These are phyloP conservation scores for Fraxinus americana DNA, from an alignment of 257 asterid genomes.

Conservation along the genomic window DNA sequence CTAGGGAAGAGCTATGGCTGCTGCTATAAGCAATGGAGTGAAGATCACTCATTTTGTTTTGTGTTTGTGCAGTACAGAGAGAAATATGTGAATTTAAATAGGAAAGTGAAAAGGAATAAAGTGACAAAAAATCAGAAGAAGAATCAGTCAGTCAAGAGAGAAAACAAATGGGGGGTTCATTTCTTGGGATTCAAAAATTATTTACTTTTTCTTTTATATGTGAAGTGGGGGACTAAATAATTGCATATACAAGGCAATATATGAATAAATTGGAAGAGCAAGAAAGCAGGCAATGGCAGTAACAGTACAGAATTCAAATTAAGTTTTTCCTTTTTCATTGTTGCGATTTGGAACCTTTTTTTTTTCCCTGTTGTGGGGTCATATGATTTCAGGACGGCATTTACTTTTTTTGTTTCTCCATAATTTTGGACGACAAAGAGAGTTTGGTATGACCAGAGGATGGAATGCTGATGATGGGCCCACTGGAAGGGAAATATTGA, in stretches of 20 bases:
- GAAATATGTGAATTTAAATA: constrained; percentile 4
- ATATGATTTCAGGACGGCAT: constrained; percentile 28
- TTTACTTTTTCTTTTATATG: constrained; percentile 8
- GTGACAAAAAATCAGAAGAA: constrained; percentile 39
- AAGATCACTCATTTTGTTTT: constrained; percentile 48
- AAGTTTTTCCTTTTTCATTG: constrained; percentile 23
- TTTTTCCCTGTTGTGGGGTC: constrained; percentile 47
- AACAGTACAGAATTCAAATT: constrained; percentile 55
- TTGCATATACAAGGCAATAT: constrained; percentile 45
- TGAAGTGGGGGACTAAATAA: constrained; percentile 68
- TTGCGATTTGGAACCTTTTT: constrained; percentile 30
- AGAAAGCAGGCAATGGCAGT: background rate
- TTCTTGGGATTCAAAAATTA: constrained; percentile 37
- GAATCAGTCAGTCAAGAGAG: constrained; percentile 55
- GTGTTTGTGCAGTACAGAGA: background rate
- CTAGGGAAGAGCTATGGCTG: constrained; percentile 36
- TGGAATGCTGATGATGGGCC: background rate
- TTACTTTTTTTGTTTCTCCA: constrained; percentile 2
- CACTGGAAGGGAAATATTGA: background rate
- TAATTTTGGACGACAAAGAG: background rate
- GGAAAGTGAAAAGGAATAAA: constrained; percentile 23
- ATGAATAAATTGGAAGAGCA: constrained; percentile 27
- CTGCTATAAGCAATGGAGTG: constrained; percentile 59
- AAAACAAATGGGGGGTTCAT: constrained; percentile 26
- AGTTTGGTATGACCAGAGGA: background rate